Base-by-base conservation (phyloP, 495 filamentous ascomycete species). In the Neurospora intermedia region DNA sequence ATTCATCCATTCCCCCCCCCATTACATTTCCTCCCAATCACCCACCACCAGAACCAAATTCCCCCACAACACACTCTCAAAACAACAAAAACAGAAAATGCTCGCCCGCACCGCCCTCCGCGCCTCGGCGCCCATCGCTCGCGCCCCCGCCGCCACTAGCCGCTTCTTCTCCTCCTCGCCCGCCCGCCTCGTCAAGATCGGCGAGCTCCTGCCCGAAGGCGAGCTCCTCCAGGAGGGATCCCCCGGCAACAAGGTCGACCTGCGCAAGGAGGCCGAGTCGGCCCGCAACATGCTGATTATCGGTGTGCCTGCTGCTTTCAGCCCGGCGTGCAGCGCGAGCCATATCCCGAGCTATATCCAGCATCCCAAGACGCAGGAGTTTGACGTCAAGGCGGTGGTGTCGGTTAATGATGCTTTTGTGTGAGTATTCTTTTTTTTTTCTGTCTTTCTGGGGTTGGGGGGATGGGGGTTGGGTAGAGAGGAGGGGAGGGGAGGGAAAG, bases 371-470 rank as follows among this genome's bases (percentile, higher is more conserved):
- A 84, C 92, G 66, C 91, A 90, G 84, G 85, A 89, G 69, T 93
- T 91, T 15, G 93, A 95, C 69, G 79, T 88, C 69, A 91, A 95
- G 48, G 96, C 95, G 75, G 93, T 98, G 38, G 90, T 99, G 70
- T 87, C 90, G 35, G 94, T 98, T 80, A 99, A 99, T 83, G 96
- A 99, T 81, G 89, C 94, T 39, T 98, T 98, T 82, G 96, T 98
- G 89, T 96, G 88, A 84, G 92, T 83, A 20, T 1, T 39, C 6
- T 39, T 9, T 7, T 8, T 39, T 39, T 20, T 72, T 38, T 38
- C 39, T 27, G 27, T 27, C 27, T 31, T 31, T 15, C 2, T 69
- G 7, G 39, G 40, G 3, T 11, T 41, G 1, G 9, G 9, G 40
- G 35, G n/a, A 43, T 70, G 46, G 31, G 9, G 40, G 42, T 16